Conservation (phyloP, 2,329 filamentous ascomycete species). For the Xylaria sp. region DNA sequence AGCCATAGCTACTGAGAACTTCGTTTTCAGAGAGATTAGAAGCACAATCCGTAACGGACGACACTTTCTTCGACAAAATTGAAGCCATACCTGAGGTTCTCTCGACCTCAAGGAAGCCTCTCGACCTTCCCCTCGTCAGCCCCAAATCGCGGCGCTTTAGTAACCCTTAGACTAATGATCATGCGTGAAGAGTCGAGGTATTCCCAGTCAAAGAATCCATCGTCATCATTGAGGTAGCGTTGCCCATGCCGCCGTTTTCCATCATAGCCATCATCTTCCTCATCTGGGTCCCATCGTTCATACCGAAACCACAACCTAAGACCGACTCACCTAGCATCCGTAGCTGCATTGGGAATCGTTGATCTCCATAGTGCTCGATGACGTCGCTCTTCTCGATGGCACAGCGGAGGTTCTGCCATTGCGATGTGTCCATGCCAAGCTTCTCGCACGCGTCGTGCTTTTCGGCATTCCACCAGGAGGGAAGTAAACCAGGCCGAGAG, state of each 20-base stretch:
- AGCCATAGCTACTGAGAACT: not conserved
- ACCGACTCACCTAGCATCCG: slow-evolving; percentile 59
- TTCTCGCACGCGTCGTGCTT: slow-evolving; percentile 29
- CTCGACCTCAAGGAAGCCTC: not conserved
- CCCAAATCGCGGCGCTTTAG: not conserved
- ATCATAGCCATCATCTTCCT: slow-evolving; percentile 39
- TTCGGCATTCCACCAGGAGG: slow-evolving; percentile 33
- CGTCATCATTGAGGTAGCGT: not conserved
- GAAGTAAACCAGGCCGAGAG: slow-evolving; percentile 24
- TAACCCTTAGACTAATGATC: not conserved
- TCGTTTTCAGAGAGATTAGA: not conserved
- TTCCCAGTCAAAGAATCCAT: slow-evolving; percentile 14
- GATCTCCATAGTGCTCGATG: slow-evolving; percentile 55
- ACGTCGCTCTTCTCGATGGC: slow-evolving; percentile 34
- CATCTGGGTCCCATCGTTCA: slow-evolving; percentile 42
- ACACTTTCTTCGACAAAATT: not conserved
- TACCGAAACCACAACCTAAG: slow-evolving; percentile 49
- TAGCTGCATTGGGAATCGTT: slow-evolving; percentile 60
- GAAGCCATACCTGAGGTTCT: not conserved
- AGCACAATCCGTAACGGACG: not conserved
- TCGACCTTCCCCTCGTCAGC: not conserved
- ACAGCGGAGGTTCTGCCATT: slow-evolving; percentile 21
- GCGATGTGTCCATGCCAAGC: slow-evolving; percentile 24
- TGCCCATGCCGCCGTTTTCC: slow-evolving; percentile 21
- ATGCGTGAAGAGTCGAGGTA: not conserved